Evolutionary conservation across 331 rosid species (phyloP).

Genomic region (Acacia pycnantha): DNA sequence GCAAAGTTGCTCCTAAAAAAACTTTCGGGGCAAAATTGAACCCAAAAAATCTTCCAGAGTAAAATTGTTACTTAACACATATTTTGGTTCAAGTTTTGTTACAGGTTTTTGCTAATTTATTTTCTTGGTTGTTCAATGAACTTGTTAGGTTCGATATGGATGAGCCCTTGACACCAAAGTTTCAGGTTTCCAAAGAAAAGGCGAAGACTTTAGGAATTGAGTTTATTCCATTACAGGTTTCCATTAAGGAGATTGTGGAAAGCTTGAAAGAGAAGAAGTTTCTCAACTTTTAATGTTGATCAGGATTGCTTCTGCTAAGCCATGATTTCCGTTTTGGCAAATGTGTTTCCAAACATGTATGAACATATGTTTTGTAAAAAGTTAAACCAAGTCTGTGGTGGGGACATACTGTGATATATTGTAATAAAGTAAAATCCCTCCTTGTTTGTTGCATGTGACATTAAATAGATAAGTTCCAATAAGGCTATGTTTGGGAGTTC

Average conservation of each 20-base stretch:
- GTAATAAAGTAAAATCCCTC: neutral
- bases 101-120: neutral
- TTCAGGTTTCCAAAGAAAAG: conserved; percentile 39
- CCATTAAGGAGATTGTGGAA: conserved; percentile 34
- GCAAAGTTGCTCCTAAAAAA: no score
- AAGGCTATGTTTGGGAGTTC: no score
- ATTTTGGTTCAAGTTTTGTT: neutral
- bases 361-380: neutral
- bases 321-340: neutral
- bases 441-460: neutral
- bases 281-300: conserved; percentile 3
- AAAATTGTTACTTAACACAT: no score
- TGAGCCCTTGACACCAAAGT: conserved; percentile 21
- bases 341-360: neutral
- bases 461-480: neutral
- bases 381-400: neutral
- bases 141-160: conserved; percentile 25
- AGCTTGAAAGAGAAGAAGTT: conserved; percentile 41
- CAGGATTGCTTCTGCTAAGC: neutral
- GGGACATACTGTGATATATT: neutral
- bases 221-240: conserved; percentile 37
- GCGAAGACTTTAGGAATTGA: conserved; percentile 37
- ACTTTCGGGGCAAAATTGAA: no score
- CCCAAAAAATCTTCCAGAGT: no score
- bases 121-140: neutral